phyloP scores from a whole-genome alignment of 805 yeast genomes.

The Debaryomyces hansenii region DNA sequence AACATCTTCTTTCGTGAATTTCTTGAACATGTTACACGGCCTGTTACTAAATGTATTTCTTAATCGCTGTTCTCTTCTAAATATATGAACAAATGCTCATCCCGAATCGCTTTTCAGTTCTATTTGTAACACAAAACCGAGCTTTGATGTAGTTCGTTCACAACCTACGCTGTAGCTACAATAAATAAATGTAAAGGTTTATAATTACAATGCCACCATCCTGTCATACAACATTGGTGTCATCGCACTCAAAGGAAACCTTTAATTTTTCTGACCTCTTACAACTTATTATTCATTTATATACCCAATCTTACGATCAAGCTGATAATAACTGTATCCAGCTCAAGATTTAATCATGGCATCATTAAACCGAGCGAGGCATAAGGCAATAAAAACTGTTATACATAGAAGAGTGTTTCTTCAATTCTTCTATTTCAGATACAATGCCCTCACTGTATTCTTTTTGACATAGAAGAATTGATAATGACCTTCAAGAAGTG shows the following conservation, averaged over 20 bases:
- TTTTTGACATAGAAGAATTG: slow-evolving; percentile 16
- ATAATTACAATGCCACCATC: slow-evolving; percentile 49
- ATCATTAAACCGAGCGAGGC: slow-evolving; percentile 47
- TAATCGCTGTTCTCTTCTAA: not conserved
- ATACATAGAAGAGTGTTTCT: not conserved
- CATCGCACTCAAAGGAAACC: slow-evolving; percentile 49
- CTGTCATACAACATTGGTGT: slow-evolving; percentile 32
- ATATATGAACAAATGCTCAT: not conserved
- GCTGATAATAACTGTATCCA: slow-evolving; percentile 28
- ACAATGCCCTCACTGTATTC: slow-evolving; percentile 22
- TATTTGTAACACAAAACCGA: not conserved
- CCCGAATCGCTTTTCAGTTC: not conserved
- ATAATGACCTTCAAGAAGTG: slow-evolving; percentile 34
- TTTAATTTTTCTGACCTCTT: slow-evolving; percentile 40
- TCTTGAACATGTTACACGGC: slow-evolving; percentile 46
- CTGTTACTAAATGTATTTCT: not conserved
- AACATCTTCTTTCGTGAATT: slow-evolving; percentile 80
- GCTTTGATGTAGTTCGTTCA: no score
- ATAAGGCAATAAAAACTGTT: slow-evolving; percentile 30
- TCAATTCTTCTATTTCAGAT: slow-evolving; percentile 3
- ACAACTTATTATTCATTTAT: slow-evolving; percentile 12
- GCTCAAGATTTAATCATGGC: slow-evolving; percentile 42
- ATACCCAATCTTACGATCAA: not conserved
- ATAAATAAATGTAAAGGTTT: slow-evolving; percentile 34
- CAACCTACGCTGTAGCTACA: not conserved